Percentiles rank a stretch among this genome's conserved stretches.
Conservation (phyloP, 2,329 filamentous ascomycete species). For the Exophiala alcalophila region DNA sequence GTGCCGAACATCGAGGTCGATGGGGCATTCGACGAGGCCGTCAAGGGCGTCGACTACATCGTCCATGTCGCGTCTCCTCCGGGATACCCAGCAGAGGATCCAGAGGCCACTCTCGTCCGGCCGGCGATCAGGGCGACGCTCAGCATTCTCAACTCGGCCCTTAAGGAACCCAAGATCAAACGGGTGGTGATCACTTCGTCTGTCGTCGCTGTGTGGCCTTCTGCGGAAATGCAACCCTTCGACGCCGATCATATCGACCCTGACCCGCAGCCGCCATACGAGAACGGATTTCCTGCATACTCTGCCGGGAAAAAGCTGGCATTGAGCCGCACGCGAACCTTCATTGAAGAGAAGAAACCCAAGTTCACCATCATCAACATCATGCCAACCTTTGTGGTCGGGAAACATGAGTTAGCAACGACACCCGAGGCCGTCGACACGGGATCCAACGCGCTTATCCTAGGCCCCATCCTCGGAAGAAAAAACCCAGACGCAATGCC, state of each 20-base stretch:
- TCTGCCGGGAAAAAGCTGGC: constrained; percentile 1
- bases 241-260: constrained; percentile 1
- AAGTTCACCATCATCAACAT: constrained; percentile 10
- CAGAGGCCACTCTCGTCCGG: constrained; percentile 25
- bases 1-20: constrained; percentile 32
- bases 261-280: constrained; percentile 1
- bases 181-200: constrained; percentile 51
- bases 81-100: neutral
- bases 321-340: neutral
- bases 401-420: constrained; percentile 30
- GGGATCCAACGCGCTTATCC: constrained; percentile 28
- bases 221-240: neutral
- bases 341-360: constrained; percentile 1
- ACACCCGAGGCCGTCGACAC: constrained; percentile 6
- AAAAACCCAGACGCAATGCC: neutral
- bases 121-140: constrained; percentile 29
- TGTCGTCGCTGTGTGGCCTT: constrained; percentile 44
- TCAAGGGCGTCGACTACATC: constrained; percentile 40
- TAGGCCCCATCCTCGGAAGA: constrained; percentile 11
- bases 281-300: constrained; percentile 1
- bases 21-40: constrained; percentile 38
- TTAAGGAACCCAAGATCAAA: constrained; percentile 26
- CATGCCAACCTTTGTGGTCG: constrained; percentile 5
- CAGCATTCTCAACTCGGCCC: constrained; percentile 26
- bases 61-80: constrained; percentile 32